Evolutionary conservation across 1,139 yeast genomes (phyloP), one percentile per base, ranked within the genome.

Genomic region (Suzukiozyma palmioleophila): DNA sequence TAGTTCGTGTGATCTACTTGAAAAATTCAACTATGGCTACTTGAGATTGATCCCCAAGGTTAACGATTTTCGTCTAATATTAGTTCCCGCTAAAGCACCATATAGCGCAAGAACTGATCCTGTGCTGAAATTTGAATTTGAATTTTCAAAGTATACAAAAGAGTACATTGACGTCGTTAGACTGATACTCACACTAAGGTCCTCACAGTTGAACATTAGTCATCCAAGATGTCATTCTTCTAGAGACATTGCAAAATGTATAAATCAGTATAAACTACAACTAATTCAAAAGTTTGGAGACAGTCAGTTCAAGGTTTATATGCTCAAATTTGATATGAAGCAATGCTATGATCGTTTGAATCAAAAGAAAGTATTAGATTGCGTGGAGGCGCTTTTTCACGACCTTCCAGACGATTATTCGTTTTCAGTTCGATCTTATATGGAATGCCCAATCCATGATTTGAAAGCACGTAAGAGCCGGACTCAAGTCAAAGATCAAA

Each of bases 341-440:
- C 74, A 81, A 12, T 89, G 97, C 42, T 92, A 82, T 54, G 97
- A 92, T 52, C 76, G 81, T 3, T 66, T 90, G 14, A 82, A 88
- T 6, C 77, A 77, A 34, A 51, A 54, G 0, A 65, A 66, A 40
- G 73, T 84, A 1, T 45, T 69, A 3, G 50, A 60, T 3, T 51
- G 63, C 22, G 52, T 69, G 3, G 52, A 54, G 5, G 44, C 47
- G 14, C 59, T 58, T 34, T 63, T 62, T 33, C 43, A 43, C 3
- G 45, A 43, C 12, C 67, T 63, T 15, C 39, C 44, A 0, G 48
- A 43, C 3, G 51, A 50, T 7, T 52, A 52, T n/a, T 45, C 39
- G 15, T 44, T 42, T n/a, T 38, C 38, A 7, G 47, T 47, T 11
- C 34, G 43, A 7, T 43, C 40, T 11, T 43, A 49, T 28, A 37